Base-by-base conservation (phyloP, 805 yeast genomes). In the Peterozyma toletana region DNA sequence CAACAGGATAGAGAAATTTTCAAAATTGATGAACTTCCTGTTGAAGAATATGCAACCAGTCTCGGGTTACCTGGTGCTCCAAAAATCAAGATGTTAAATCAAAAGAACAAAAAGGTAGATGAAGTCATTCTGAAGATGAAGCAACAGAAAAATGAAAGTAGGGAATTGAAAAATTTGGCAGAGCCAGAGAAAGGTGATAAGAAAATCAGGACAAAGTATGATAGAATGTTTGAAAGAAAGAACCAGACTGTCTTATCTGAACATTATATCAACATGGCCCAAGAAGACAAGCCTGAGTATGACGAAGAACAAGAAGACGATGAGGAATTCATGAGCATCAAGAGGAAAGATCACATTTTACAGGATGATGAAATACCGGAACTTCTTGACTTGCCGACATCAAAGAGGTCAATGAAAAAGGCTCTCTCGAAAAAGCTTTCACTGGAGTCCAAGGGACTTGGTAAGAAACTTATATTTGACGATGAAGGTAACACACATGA, bases 61-160 rank as follows among this genome's bases (percentile, higher is more conserved):
- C 63, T 90, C 39, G 99, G 99, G 9, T 72, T 93, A 37, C 96
- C 98, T 1, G 96, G 97, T 43, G 96, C 96, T 3, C 99, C 99
- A 37, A 83, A 86, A 54, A 84, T 93, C 54, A 89, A 87, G 59
- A 74, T 91, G 45, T 65, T 70, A 50, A 75, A 75, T 16, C 68
- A 70, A 10, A 49, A 50, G 33, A 38, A 27, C 17, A 63, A 60
- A 56, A 50, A 53, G 13, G 41, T 42, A 6, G 66, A 64, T 37
- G 62, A 52, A 33, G 63, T 69, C 18, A 55, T 71, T 31, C 60
- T 62, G 43, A 68, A 64, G 50, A 67, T 73, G 21, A 87, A 87
- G 56, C 88, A 80, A 52, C 66, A 77, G 66, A 91, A 91, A 63
- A 91, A 91, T 59, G 78, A 82, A 21, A 81, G 96, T 1, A 76